Percentiles rank a stretch among this genome's conserved stretches.
phyloP scores from a whole-genome alignment of 2,329 filamentous ascomycete species.

The Pseudocercospora eumusae region DNA sequence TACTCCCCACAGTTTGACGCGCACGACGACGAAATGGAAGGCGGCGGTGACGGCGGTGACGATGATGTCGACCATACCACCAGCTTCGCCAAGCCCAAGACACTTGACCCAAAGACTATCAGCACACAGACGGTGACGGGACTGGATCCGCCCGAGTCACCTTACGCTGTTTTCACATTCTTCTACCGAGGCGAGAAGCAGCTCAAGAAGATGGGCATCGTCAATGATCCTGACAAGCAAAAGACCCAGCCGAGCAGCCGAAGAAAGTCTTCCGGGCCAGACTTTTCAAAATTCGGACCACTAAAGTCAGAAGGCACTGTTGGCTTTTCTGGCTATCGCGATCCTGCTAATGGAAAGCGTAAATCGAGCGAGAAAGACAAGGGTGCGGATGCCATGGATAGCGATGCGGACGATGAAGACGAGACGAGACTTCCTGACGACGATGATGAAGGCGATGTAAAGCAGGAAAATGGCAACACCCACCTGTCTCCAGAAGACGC shows the following conservation, averaged over 20 bases:
- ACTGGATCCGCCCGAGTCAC: slow-evolving; percentile 92
- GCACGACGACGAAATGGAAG: slow-evolving; percentile 77
- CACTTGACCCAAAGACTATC: slow-evolving; percentile 92
- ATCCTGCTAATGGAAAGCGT: slow-evolving; percentile 50
- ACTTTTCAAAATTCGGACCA: slow-evolving; percentile 81
- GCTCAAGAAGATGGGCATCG: slow-evolving; percentile 92
- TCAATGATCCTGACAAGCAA: slow-evolving; percentile 63
- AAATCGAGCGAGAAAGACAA: slow-evolving; percentile 54
- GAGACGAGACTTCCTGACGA: slow-evolving; percentile 60
- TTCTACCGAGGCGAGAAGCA: slow-evolving; percentile 95
- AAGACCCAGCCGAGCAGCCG: slow-evolving; percentile 64
- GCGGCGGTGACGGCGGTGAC: slow-evolving; percentile 60
- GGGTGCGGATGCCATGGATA: slow-evolving; percentile 69
- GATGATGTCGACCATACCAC: slow-evolving; percentile 96
- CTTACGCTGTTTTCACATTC: slow-evolving; percentile 96
- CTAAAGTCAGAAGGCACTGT: slow-evolving; percentile 85
- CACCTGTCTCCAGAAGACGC: slow-evolving; percentile 68
- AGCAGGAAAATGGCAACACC: slow-evolving; percentile 58
- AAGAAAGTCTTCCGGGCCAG: slow-evolving; percentile 76
- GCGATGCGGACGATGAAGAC: slow-evolving; percentile 70
- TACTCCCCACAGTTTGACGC: slow-evolving; percentile 98
- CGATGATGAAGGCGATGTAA: slow-evolving; percentile 52
- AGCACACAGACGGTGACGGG: slow-evolving; percentile 99
- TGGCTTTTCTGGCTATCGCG: slow-evolving; percentile 82
- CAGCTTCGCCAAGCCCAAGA: slow-evolving; percentile 95